Evolutionary conservation across 352 stramenopile genomes (phyloP), one percentile per base, ranked within the genome.

Genomic region (Lagenidium sp.): DNA sequence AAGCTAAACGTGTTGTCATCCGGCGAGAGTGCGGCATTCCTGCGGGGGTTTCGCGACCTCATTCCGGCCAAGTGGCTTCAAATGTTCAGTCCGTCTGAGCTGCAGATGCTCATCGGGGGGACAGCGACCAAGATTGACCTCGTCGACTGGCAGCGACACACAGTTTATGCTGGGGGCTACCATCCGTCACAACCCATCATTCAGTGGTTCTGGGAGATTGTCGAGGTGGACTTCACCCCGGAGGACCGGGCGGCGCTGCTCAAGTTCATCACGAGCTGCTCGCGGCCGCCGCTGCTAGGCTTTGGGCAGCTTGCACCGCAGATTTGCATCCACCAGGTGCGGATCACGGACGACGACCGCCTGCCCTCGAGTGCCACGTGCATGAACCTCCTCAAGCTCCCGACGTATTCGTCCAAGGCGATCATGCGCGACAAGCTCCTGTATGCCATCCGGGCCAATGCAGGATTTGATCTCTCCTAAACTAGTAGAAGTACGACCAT

Each of bases 381-480:
- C 69, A 98, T 99, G 77, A 99, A 99, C 60, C 72, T 94, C 24
- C 69, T 99, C 22, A 98, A 98, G 65, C 75, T 99, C 22, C 96
- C 95, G 19, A 96, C 90, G 16, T 99, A 98, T 60, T 97, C 86
- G 23, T 96, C 67, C 55, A 91, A 97, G 50, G 89, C 93, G 25
- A 78, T 97, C 34, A 81, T 99, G 65, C 75, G 75, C 39, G 65
- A 87, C 36, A 99, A 99, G 60, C 68, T 99, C 7, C 41, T 98
- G 10, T 97, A 97, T 57, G 85, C 96, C 12, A 98, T 99, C 54
- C 81, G 87, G 56, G 76, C 90, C 6, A 96, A 95, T 44, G 84
- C 94, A 11, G 96, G 96, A 36, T 99, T 99, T 78, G 95, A 99
- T 60, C 62, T 99, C 28, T 98, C 85, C 3, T 98, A 90, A 32